These are phyloP conservation scores for Eucalyptus regnans DNA, from an alignment of 345 rosid species.

Conservation along the genomic window DNA sequence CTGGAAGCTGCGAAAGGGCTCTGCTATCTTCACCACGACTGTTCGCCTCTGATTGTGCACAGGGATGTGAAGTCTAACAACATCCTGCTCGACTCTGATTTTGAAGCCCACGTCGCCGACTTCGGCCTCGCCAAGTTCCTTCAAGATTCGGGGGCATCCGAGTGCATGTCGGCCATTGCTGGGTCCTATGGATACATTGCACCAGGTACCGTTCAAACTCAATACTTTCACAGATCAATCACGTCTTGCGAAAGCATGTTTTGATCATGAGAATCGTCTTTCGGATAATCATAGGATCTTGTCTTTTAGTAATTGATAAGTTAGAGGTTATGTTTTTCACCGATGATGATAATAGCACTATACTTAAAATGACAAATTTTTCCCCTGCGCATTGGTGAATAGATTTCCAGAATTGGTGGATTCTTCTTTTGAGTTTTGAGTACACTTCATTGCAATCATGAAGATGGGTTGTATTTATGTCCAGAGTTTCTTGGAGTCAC, in stretches of 20 bases:
- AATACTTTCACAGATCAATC: not conserved
- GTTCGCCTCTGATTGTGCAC: not conserved
- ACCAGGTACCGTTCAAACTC: conserved; percentile 41
- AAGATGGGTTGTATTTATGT: not conserved
- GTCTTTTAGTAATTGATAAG: not conserved
- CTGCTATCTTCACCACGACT: not conserved
- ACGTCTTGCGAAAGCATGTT: not conserved
- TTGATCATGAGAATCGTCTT: not conserved
- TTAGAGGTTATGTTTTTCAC: not conserved
- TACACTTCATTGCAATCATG: not conserved
- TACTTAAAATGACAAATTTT: not conserved
- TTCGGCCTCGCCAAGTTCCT: conserved; percentile 90
- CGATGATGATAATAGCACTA: not conserved
- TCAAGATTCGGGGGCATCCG: conserved; percentile 88
- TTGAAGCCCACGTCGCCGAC: conserved; percentile 93
- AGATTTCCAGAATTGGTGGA: not conserved
- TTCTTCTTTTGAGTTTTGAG: not conserved
- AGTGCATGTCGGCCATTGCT: conserved; percentile 95
- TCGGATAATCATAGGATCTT: not conserved
- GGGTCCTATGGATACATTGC: conserved; percentile 96
- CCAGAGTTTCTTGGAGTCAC: not conserved
- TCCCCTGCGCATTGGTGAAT: not conserved
- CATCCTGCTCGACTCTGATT: conserved; percentile 45
- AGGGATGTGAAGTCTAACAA: not conserved
- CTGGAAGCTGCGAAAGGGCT: not conserved